phyloP scores from a whole-genome alignment of 345 rosid species.

The Syzygium aromaticum region DNA sequence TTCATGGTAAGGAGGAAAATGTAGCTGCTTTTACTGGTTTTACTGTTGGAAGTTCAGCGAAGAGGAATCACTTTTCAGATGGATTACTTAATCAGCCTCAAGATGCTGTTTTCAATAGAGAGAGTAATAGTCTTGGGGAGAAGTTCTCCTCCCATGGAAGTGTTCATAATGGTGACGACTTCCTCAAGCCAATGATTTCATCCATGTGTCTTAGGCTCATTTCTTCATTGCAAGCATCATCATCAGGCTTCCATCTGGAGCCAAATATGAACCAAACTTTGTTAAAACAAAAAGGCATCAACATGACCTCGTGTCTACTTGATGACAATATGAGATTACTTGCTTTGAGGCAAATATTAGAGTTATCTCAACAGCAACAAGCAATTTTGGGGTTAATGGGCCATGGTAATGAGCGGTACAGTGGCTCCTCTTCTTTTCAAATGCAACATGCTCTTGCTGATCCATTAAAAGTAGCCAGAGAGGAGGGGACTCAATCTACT shows the following conservation, averaged over 20 bases:
- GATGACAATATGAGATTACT: constrained; percentile 36
- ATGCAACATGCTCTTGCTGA: constrained; percentile 13
- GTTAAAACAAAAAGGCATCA: constrained; percentile 3
- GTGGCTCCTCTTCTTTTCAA: constrained; percentile 9
- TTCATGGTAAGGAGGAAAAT: constrained; percentile 12
- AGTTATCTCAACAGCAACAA: constrained; percentile 21
- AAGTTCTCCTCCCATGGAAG: background rate
- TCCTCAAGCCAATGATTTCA: background rate
- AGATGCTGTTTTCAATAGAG: background rate
- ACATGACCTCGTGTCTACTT: constrained; percentile 10
- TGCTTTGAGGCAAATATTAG: constrained; percentile 30
- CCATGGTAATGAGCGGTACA: constrained; percentile 8
- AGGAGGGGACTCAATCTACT: constrained; percentile 2
- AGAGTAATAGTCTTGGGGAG: background rate
- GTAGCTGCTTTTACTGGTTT: constrained; percentile 2
- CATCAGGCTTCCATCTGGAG: constrained; percentile 9
- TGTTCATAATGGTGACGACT: constrained; percentile 8
- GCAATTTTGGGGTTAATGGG: constrained; percentile 16
- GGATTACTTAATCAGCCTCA: constrained; percentile 2
- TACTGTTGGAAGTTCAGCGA: constrained; percentile 4
- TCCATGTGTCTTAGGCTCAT: background rate
- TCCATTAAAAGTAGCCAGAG: constrained; percentile 10
- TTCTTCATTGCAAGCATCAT: constrained; percentile 12
- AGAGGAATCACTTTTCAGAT: background rate
- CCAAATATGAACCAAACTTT: constrained; percentile 9